A percentile compares a stretch with the other conserved stretches of the same genome.
phyloP scores from a whole-genome alignment of 2,329 filamentous ascomycete genomes.

The Aureobasidium sp. region DNA sequence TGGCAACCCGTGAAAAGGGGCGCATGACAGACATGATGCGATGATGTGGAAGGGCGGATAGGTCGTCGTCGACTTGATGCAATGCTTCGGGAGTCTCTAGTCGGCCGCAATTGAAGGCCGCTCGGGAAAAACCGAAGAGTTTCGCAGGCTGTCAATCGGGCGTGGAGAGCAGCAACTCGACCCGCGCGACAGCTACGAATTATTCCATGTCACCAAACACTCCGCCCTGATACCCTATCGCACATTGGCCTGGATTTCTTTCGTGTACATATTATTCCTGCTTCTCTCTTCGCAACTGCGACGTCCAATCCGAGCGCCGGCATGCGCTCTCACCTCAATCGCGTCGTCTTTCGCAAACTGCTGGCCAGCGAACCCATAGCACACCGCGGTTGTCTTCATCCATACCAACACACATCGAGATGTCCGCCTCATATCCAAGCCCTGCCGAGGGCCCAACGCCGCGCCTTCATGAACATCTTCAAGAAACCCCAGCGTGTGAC shows the following conservation, averaged over 20 bases:
- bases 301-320: not conserved
- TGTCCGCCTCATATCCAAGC: constrained; percentile 14
- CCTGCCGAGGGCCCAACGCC: constrained; percentile 30
- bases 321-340: constrained; percentile 56
- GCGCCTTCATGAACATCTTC: constrained; percentile 59
- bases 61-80: not conserved
- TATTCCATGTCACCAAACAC: too few species aligned
- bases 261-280: not conserved
- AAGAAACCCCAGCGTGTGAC: constrained; percentile 49
- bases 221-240: not conserved
- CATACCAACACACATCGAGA: constrained; percentile 23
- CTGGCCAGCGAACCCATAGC: constrained; percentile 45
- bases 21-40: constrained; percentile 12
- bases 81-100: not conserved
- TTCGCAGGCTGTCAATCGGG: not conserved
- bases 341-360: constrained; percentile 52
- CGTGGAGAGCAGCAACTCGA: not conserved
- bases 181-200: not conserved
- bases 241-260: not conserved
- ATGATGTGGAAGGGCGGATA: not conserved
- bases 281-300: not conserved
- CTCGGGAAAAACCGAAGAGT: constrained; percentile 8
- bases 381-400: constrained; percentile 38
- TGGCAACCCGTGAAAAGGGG: not conserved
- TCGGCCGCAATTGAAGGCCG: constrained; percentile 10